Evolutionary conservation across 306 rosid species (phyloP).

Genomic region (Gillenia trifoliata): DNA sequence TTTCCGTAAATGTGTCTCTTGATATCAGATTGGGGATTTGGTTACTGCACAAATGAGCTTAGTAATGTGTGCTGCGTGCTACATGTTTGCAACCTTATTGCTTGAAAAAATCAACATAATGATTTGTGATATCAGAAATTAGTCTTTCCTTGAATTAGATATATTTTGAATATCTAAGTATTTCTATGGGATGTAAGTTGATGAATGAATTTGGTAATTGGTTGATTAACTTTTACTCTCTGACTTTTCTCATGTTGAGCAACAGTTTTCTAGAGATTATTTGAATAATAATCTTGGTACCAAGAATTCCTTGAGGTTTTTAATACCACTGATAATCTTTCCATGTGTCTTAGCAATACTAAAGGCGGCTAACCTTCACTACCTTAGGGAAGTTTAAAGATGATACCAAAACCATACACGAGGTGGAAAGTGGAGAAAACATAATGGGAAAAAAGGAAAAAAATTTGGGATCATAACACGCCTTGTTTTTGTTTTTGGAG

Average conservation of each 20-base stretch:
- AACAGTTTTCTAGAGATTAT: neutral
- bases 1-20: neutral
- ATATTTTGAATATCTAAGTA: neutral
- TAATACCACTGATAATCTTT: neutral
- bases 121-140: neutral
- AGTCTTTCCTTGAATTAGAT: neutral
- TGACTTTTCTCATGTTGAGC: neutral
- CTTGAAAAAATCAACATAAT: neutral
- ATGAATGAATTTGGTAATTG: neutral
- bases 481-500: neutral
- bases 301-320: neutral
- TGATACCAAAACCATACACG: neutral
- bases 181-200: neutral
- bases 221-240: neutral
- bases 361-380: neutral
- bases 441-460: neutral
- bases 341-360: neutral
- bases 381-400: neutral
- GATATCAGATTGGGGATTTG: neutral
- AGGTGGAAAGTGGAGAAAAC: neutral
- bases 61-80: neutral
- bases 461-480: neutral
- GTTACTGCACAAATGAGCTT: neutral
- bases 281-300: too few relatives aligned
- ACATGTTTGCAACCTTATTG: neutral